Conservation (phyloP, 108 stramenopile species). For the Pseudonitzschia delicatissima region DNA sequence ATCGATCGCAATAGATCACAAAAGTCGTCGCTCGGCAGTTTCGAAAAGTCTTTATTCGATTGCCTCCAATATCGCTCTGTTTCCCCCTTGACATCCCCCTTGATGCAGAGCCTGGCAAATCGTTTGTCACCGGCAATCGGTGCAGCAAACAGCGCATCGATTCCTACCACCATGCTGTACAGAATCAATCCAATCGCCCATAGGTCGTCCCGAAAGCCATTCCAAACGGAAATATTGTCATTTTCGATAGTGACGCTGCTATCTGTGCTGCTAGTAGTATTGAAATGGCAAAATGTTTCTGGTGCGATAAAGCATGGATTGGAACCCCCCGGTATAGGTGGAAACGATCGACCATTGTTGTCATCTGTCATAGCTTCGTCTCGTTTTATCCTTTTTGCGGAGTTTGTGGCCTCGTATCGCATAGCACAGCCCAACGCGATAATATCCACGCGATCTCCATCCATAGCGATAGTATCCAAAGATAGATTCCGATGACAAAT, state of each 20-base stretch:
- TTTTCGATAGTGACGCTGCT: no score
- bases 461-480: slow-evolving; percentile 51
- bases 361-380: neutral
- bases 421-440: slow-evolving; percentile 59
- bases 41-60: slow-evolving; percentile 25
- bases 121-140: slow-evolving; percentile 54
- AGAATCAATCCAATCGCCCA: slow-evolving; percentile 84
- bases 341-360: slow-evolving; percentile 27
- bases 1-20: slow-evolving; percentile 71
- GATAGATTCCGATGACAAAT: slow-evolving; percentile 69
- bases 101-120: slow-evolving; percentile 53
- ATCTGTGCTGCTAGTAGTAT: slow-evolving; percentile 17
- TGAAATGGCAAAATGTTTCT: no score
- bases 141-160: slow-evolving; percentile 64
- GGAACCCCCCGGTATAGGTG: slow-evolving; percentile 54
- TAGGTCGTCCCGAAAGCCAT: slow-evolving; percentile 76
- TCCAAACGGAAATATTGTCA: slow-evolving; percentile 41
- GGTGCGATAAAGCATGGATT: slow-evolving; percentile 61
- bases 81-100: slow-evolving; percentile 34
- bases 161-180: slow-evolving; percentile 68
- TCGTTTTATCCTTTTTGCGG: slow-evolving; percentile 13
- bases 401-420: no score
- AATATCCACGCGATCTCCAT: slow-evolving; percentile 32
- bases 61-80: slow-evolving; percentile 20
- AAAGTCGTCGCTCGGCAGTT: slow-evolving; percentile 37